Evolutionary conservation across 2,329 filamentous ascomycete species (phyloP).

Genomic region (Furcasterigmium sp.): DNA sequence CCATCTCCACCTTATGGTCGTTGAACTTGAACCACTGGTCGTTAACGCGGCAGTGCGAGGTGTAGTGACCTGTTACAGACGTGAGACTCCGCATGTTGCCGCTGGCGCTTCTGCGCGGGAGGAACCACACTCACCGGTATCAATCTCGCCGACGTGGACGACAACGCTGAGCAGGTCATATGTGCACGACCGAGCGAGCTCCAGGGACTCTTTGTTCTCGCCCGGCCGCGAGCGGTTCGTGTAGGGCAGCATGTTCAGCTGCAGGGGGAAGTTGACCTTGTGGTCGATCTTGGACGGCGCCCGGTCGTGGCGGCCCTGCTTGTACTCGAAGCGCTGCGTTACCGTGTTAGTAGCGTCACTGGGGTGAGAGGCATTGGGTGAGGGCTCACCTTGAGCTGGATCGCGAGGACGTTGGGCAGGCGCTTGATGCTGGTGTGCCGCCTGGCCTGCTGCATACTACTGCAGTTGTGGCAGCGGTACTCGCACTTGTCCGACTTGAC

Average conservation of each 20-base stretch:
- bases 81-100: no score
- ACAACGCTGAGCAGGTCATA: constrained; percentile 89
- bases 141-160: constrained; percentile 88
- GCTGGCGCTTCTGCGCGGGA: no score
- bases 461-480: constrained; percentile 81
- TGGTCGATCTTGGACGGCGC: constrained; percentile 84
- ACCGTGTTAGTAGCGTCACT: constrained; percentile 5
- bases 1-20: constrained; percentile 85
- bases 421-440: constrained; percentile 81
- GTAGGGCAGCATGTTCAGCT: constrained; percentile 87
- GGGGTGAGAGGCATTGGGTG: background rate
- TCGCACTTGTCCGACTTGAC: constrained; percentile 83
- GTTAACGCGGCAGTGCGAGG: constrained; percentile 80
- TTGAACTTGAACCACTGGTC: constrained; percentile 95
- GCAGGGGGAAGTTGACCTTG: constrained; percentile 76
- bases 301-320: constrained; percentile 56
- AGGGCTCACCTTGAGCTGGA: constrained; percentile 76
- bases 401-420: constrained; percentile 81
- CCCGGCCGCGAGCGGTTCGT: constrained; percentile 59
- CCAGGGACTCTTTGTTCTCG: constrained; percentile 44
- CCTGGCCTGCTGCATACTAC: constrained; percentile 69
- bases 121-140: constrained; percentile 90
- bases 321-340: constrained; percentile 67
- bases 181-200: constrained; percentile 60
- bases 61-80: constrained; percentile 64